Percentiles rank a stretch among this genome's conserved stretches.
Conservation (phyloP, 139 green algal genomes). For the Chlorella sp. region DNA sequence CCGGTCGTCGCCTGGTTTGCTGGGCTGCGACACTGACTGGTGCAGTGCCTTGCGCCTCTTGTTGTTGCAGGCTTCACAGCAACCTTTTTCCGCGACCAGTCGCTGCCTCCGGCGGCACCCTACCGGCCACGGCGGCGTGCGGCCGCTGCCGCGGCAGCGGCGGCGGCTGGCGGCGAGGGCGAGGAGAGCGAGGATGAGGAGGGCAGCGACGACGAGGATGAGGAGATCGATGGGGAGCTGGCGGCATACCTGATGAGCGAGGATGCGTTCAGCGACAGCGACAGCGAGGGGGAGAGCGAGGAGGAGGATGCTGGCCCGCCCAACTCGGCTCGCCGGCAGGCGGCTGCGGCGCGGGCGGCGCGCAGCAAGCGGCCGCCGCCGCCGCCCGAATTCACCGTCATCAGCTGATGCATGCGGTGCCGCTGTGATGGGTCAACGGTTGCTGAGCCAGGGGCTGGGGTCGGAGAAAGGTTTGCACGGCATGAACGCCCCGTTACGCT, state of each 20-base stretch:
- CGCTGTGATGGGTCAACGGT: no score
- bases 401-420: conserved; percentile 30
- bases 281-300: conserved; percentile 35
- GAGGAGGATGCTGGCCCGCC: not conserved
- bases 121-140: not conserved
- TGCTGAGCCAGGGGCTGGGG: no score
- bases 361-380: conserved; percentile 3
- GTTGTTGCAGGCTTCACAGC: conserved; percentile 20
- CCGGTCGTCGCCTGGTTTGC: no score
- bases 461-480: no score
- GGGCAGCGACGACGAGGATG: not conserved
- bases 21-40: no score
- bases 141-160: not conserved
- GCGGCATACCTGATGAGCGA: conserved; percentile 10
- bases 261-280: conserved; percentile 24
- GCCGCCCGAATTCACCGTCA: conserved; percentile 49
- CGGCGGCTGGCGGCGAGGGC: no score
- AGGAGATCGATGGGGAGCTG: conserved; percentile 21
- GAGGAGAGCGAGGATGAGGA: not conserved
- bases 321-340: not conserved
- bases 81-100: conserved; percentile 36
- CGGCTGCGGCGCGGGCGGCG: not conserved
- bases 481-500: no score
- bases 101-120: not conserved
- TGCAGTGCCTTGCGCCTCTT: no score